Evolutionary conservation across 148 eudicot genomes (phyloP).

Genomic region (Tetragonia tetragonoides): DNA sequence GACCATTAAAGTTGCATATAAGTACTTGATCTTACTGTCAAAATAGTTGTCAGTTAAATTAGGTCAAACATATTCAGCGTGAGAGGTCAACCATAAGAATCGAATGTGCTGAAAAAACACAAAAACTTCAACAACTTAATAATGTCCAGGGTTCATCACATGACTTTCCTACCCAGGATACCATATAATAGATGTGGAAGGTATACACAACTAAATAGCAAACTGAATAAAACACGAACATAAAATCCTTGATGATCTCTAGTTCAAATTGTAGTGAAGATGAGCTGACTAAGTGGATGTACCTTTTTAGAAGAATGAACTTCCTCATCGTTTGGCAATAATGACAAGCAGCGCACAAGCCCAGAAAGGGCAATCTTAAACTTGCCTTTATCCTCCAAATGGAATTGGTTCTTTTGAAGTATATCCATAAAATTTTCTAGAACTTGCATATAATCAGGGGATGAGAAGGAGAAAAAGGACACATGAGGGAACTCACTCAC

Average conservation of each 20-base stretch:
- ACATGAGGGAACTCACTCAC: neutral
- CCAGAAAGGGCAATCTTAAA: slow-evolving; percentile 67
- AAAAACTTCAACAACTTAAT: neutral
- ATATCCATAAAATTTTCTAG: slow-evolving; percentile 72
- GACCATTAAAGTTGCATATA: neutral
- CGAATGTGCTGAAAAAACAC: neutral
- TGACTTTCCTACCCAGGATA: neutral
- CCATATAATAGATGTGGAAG: neutral
- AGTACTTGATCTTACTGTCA: neutral
- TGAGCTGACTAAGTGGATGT: slow-evolving; percentile 12
- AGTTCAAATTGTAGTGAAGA: neutral
- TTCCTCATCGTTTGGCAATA: slow-evolving; percentile 55
- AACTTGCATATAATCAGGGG: slow-evolving; percentile 38
- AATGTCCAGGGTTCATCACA: neutral
- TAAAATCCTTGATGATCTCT: neutral
- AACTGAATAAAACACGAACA: neutral
- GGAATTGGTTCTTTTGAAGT: slow-evolving; percentile 67
- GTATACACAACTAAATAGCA: neutral
- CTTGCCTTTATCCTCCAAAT: slow-evolving; percentile 71
- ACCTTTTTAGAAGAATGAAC: slow-evolving; percentile 44
- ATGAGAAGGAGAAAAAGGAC: neutral
- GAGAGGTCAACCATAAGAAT: neutral
- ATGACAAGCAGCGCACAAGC: slow-evolving; percentile 66
- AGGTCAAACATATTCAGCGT: neutral
- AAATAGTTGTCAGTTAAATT: neutral